Base-by-base conservation (phyloP, 192 early-diverging fungal genomes). In the Coemansia biformis region DNA sequence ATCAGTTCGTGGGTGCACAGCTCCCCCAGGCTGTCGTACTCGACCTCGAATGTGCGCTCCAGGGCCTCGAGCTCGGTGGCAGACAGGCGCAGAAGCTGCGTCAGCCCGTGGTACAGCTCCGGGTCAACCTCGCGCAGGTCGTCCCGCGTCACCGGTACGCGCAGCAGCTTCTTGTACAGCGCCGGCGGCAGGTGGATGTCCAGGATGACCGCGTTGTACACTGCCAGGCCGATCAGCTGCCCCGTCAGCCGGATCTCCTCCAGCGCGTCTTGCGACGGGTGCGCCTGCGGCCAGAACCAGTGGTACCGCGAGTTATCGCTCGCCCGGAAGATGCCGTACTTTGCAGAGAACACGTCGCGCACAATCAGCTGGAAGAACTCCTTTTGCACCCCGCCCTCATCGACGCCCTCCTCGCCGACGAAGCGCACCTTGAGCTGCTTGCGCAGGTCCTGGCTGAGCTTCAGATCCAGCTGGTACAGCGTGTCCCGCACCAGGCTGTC, bases 301-400 rank as follows among this genome's bases (percentile, higher is more conserved):
- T 84, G 84, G 22, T 88, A 75, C n/a, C 78, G 71, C 33, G 83
- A 82, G 43, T 87, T 88, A 30, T 93, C 89, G 52, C 92, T 86
- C 35, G 78, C 87, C 21, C 58, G 73, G 61, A 90, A 93, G 63
- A 85, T 85, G 12, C 82, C 91, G 60, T 89, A 96, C 54, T 88
- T 83, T 8, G 78, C 75, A 50, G 89, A 86, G 68, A 92, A 91
- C 17, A 96, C 76, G 29, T 93, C 88, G 44, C 88, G 79, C 34
- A 93, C 86, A 13, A 93, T 81, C 19, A 93, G 77, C 43, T 89
- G 84, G 52, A 96, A 92, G 73, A 91, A 96, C 72, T 96, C 93
- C 54, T 93, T 93, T 45, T 89, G 89, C 23, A 96, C 86, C 10
- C 93, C 93, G 38, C 93, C 93, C 48, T 91, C 90, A 54, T 93